phyloP scores from a whole-genome alignment of 768 basidiomycete genomes.

The Cystofilobasidium capitatum region DNA sequence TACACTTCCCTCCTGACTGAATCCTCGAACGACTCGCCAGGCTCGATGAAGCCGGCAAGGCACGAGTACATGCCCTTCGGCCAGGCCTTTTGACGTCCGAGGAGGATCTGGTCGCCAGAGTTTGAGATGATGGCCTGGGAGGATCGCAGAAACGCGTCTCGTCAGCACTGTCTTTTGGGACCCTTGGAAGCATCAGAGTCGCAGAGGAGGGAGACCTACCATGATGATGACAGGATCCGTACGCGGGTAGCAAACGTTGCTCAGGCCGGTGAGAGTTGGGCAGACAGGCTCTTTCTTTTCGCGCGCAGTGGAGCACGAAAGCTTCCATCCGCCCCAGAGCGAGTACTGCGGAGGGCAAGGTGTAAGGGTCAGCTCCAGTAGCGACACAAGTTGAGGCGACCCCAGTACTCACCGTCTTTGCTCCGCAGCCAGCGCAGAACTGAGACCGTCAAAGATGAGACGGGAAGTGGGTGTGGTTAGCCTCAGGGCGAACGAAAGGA shows the following conservation, averaged over 20 bases:
- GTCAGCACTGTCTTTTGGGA: too few species aligned
- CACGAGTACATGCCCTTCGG: slow-evolving; percentile 64
- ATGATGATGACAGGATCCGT: slow-evolving; percentile 78
- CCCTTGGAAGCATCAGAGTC: background rate
- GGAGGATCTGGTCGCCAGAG: slow-evolving; percentile 67
- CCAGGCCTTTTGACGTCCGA: slow-evolving; percentile 57
- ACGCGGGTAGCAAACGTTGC: slow-evolving; percentile 56
- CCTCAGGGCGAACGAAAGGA: too few species aligned
- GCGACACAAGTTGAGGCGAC: background rate
- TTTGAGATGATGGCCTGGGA: slow-evolving; percentile 64
- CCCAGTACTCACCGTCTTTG: slow-evolving; percentile 40
- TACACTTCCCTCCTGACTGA: slow-evolving; percentile 81
- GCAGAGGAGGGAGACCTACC: background rate
- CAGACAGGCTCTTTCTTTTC: slow-evolving; percentile 30
- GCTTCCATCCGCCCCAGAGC: slow-evolving; percentile 55
- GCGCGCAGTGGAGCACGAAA: slow-evolving; percentile 55
- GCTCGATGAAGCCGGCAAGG: slow-evolving; percentile 82
- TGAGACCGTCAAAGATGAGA: slow-evolving; percentile 34
- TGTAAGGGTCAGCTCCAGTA: background rate
- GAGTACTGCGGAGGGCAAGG: slow-evolving; percentile 10
- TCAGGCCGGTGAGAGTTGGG: slow-evolving; percentile 53
- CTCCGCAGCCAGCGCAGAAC: slow-evolving; percentile 86
- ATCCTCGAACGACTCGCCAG: slow-evolving; percentile 83
- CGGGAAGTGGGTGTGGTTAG: too few species aligned
- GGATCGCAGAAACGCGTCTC: too few species aligned